Evolutionary conservation across 345 rosid species (phyloP).

Genomic region (Pistacia vera): DNA sequence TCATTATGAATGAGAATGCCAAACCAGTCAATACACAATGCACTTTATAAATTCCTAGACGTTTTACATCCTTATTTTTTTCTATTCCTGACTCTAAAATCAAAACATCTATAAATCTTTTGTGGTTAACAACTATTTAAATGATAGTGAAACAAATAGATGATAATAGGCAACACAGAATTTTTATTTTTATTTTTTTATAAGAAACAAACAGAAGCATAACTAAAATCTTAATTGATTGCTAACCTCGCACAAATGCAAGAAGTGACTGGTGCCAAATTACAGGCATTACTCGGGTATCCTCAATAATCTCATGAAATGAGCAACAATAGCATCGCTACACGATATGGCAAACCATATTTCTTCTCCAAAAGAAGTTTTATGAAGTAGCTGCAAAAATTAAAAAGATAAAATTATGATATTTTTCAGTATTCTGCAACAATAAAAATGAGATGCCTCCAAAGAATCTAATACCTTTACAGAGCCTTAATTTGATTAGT

Average conservation of each 20-base stretch:
- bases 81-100: too few relatives aligned
- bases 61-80: too few relatives aligned
- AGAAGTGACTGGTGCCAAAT: conserved; percentile 99
- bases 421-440: background rate
- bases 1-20: background rate
- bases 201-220: background rate
- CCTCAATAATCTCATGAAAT: conserved; percentile 79
- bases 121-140: background rate
- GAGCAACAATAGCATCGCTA: conserved; percentile 75
- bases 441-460: background rate
- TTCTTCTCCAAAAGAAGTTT: conserved; percentile 93
- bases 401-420: conserved; percentile 4
- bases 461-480: background rate
- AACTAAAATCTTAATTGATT: background rate
- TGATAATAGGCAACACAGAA: background rate
- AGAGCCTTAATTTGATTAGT: background rate
- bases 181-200: too few relatives aligned
- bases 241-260: conserved; percentile 82
- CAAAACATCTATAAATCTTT: background rate
- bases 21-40: too few relatives aligned
- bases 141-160: background rate
- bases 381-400: conserved; percentile 73
- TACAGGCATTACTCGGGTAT: conserved; percentile 88
- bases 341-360: conserved; percentile 84
- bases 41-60: too few relatives aligned